Conservation (phyloP, 371 early-diverging fungal genomes). For the Lichtheimia ornata region DNA sequence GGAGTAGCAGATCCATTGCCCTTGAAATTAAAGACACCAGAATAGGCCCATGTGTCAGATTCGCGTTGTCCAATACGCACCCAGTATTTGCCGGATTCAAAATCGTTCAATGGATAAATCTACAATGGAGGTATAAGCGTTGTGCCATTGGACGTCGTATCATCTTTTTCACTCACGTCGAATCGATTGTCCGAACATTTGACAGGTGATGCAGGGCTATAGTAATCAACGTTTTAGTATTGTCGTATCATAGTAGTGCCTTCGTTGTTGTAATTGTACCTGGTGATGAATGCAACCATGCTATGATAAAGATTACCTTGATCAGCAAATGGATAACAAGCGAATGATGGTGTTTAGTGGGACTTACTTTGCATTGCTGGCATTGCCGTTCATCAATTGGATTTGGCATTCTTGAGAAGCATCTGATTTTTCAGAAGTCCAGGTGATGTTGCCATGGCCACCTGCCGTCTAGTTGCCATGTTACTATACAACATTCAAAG, state of each 20-base stretch:
- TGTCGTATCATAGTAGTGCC: too few relatives aligned
- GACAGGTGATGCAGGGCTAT: conserved; percentile 17
- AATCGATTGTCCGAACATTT: conserved; percentile 18
- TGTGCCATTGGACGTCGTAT: too few relatives aligned
- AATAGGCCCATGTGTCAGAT: conserved; percentile 38
- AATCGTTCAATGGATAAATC: conserved; percentile 50
- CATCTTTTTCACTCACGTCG: conserved; percentile 10
- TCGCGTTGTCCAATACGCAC: conserved; percentile 48
- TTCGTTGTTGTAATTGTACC: neutral
- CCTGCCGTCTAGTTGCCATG: conserved; percentile 33
- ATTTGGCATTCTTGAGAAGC: conserved; percentile 38
- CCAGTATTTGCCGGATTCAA: conserved; percentile 43
- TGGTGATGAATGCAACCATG: conserved; percentile 30
- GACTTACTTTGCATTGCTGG: conserved; percentile 41
- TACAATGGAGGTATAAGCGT: conserved; percentile 8
- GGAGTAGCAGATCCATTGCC: conserved; percentile 42
- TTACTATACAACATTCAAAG: neutral
- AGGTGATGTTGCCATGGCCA: conserved; percentile 44
- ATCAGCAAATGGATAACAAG: too few relatives aligned
- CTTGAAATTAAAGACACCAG: conserved; percentile 40
- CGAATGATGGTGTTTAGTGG: neutral
- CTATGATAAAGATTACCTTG: conserved; percentile 2
- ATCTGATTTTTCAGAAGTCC: conserved; percentile 34
- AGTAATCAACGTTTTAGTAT: too few relatives aligned
- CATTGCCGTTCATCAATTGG: conserved; percentile 44